These are phyloP conservation scores for Chenopodium formosanum DNA, from an alignment of 148 eudicot species.

Conservation along the genomic window DNA sequence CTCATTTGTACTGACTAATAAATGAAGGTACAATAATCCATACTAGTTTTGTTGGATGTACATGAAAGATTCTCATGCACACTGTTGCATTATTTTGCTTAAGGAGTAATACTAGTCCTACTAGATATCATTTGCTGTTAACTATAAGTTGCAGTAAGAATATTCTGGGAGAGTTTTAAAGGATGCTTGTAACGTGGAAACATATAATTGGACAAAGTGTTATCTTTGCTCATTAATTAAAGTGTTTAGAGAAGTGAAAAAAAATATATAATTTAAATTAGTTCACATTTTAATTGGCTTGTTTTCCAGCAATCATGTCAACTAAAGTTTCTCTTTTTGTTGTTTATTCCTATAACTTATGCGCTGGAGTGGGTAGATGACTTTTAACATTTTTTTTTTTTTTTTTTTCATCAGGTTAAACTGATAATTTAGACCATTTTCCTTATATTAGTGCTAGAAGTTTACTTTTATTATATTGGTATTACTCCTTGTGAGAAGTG, in stretches of 20 bases:
- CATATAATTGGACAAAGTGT: constrained; percentile 25
- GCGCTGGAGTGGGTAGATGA: background rate
- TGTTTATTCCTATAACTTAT: background rate
- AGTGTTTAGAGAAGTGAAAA: background rate
- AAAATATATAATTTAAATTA: background rate
- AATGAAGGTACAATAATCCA: constrained; percentile 10
- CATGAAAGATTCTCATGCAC: constrained; percentile 16
- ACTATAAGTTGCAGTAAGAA: constrained; percentile 3
- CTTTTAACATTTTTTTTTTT: background rate
- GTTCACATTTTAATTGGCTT: background rate
- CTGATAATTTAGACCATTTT: background rate
- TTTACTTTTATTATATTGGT: too few relatives aligned
- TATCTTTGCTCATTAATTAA: background rate
- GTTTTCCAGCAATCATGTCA: background rate
- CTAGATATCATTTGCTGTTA: background rate
- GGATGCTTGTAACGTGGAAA: constrained; percentile 18
- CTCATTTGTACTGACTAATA: constrained; percentile 9
- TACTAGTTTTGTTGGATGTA: constrained; percentile 10
- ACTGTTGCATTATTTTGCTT: constrained; percentile 10
- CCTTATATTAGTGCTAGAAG: too few relatives aligned
- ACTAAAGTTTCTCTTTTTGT: background rate
- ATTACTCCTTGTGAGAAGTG: too few relatives aligned
- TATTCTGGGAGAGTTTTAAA: constrained; percentile 4
- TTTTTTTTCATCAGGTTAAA: background rate
- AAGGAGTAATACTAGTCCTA: background rate